Evolutionary conservation across 1,139 yeast species (phyloP).

Genomic region (Candida albicans): DNA sequence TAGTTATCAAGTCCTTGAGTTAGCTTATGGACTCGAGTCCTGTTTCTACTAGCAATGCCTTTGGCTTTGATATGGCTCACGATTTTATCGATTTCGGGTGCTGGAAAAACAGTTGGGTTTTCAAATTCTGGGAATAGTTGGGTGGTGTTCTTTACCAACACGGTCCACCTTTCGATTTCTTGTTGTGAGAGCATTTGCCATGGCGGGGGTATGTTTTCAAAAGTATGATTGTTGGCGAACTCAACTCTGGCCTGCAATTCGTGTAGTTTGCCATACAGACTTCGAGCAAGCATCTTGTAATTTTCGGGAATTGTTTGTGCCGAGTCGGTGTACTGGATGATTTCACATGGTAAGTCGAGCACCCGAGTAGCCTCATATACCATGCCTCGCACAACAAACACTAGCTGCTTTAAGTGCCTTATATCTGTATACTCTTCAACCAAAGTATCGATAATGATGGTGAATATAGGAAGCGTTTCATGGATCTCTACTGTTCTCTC

Average conservation of each 20-base stretch:
- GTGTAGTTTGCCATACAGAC: slow-evolving; percentile 20
- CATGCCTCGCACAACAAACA: slow-evolving; percentile 24
- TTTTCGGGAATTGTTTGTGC: slow-evolving; percentile 22
- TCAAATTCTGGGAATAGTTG: not conserved
- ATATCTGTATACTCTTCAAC: slow-evolving; percentile 10
- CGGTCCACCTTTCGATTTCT: slow-evolving; percentile 19
- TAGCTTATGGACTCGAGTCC: slow-evolving; percentile 17
- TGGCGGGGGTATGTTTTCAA: slow-evolving; percentile 6
- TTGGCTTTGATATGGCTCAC: slow-evolving; percentile 4
- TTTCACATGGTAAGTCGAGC: slow-evolving; percentile 26
- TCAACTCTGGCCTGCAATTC: slow-evolving; percentile 23
- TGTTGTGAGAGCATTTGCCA: slow-evolving; percentile 13
- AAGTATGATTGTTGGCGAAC: slow-evolving; percentile 9
- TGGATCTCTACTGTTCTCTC: slow-evolving; percentile 1
- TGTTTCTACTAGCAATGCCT: slow-evolving; percentile 11
- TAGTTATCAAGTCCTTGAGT: slow-evolving; percentile 20
- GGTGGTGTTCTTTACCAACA: slow-evolving; percentile 8
- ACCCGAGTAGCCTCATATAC: slow-evolving; percentile 24
- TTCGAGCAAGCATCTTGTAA: slow-evolving; percentile 27
- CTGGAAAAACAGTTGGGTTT: slow-evolving; percentile 3
- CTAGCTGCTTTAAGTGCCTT: slow-evolving; percentile 2
- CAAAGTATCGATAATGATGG: slow-evolving; percentile 9
- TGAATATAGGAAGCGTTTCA: slow-evolving; percentile 6
- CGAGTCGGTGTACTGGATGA: slow-evolving; percentile 7
- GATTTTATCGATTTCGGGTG: slow-evolving; percentile 4